Base-by-base conservation (phyloP, 2,329 filamentous ascomycete genomes). In the Zarea fungicola region DNA sequence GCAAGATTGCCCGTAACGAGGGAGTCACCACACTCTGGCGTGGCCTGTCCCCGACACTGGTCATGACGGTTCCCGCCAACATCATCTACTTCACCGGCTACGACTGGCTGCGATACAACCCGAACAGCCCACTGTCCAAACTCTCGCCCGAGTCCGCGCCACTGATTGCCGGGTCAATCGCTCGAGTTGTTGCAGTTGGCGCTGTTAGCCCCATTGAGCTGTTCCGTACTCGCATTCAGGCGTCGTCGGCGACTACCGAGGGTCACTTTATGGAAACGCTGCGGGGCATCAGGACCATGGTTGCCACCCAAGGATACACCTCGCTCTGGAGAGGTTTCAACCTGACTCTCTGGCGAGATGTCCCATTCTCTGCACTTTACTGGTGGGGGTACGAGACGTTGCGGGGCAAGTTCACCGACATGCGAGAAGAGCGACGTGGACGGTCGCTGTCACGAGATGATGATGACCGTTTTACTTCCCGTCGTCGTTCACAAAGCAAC, bases 41-140 rank as follows among this genome's bases (percentile, higher is more conserved):
- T 53, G 93, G 93, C 0, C 73, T 99, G 5, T 95, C 88, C n/a
- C 92, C 93, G 0, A 99, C 93, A 0, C 72, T 99, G 19, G 78
- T 90, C 55, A 99, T 99, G 93, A 84, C 90, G 0, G 80, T 99
- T 6, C 93, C 93, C 0, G 89, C 84, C 22, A 99, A 99, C 64
- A 93, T 99, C 57, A 97, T 99, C 56, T 99, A 99, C 69, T 96
- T 97, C 61, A 95, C 93, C 11, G 93, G 93, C 32, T 99, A 99
- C 67, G 93, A 99, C 62, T 96, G 90, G 86, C 66, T 99, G 51
- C 84, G 93, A 29, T 87, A 78, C 55, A 86, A 88, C 59, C 72
- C 74, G 1, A 71, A 70, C 35, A 95, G 88, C 57, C 91, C 90
- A 0, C 78, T 97, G 54, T 77, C 76, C 29, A 74, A 73, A 35